phyloP scores from a whole-genome alignment of 2,329 filamentous ascomycete species.

The Coleophoma cylindrospora region DNA sequence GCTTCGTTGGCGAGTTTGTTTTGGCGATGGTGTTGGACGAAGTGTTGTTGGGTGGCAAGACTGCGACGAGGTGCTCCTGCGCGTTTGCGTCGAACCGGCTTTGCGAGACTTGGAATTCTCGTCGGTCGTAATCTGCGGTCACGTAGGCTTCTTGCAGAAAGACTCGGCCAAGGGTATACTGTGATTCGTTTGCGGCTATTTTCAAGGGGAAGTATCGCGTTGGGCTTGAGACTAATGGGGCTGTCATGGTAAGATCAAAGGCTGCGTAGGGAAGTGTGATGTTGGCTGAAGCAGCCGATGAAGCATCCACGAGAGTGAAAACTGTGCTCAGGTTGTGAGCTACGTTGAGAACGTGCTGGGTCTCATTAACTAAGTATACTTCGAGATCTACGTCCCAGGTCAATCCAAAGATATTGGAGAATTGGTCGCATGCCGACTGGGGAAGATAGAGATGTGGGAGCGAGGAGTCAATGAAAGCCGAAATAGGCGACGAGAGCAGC shows the following conservation, averaged over 20 bases:
- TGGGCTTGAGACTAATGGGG: constrained; percentile 21
- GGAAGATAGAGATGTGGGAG: constrained; percentile 35
- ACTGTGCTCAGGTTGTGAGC: constrained; percentile 25
- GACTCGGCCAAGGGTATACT: constrained; percentile 31
- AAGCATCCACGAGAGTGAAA: constrained; percentile 26
- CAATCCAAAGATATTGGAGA: constrained; percentile 30
- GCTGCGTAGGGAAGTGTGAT: constrained; percentile 29
- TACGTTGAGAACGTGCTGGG: constrained; percentile 14
- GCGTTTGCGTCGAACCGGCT: background rate
- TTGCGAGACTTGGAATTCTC: constrained; percentile 28
- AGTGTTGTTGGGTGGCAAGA: background rate
- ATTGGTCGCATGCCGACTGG: constrained; percentile 26
- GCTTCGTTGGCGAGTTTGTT: too few relatives aligned
- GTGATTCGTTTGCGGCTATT: constrained; percentile 24
- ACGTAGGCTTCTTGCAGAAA: constrained; percentile 34
- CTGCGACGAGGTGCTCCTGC: background rate
- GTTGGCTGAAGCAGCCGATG: constrained; percentile 19
- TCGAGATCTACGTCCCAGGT: constrained; percentile 25
- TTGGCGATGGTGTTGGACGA: too few relatives aligned
- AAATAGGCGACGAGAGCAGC: constrained; percentile 20
- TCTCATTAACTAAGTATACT: constrained; percentile 27
- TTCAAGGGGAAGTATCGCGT: constrained; percentile 31
- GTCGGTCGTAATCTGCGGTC: constrained; percentile 30
- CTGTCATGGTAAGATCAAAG: constrained; percentile 29
- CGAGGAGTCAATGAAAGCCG: constrained; percentile 30